phyloP scores from a whole-genome alignment of 73 alveolate species.

The Tetrahymena borealis region DNA sequence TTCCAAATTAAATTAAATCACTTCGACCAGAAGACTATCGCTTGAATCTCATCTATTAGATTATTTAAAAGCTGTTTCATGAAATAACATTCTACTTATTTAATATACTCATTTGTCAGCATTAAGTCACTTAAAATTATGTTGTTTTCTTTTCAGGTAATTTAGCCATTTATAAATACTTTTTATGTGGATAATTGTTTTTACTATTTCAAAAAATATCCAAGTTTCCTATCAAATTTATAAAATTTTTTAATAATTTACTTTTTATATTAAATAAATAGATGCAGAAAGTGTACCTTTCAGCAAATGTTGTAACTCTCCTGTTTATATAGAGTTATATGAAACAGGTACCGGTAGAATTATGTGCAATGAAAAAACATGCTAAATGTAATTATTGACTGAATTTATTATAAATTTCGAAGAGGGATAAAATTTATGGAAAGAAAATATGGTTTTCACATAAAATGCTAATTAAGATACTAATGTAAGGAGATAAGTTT shows the following conservation, averaged over 20 bases:
- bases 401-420: not conserved
- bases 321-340: not conserved
- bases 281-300: not conserved
- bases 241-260: too few relatives aligned
- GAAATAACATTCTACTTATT: not conserved
- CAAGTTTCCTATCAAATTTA: too few relatives aligned
- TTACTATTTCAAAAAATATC: too few relatives aligned
- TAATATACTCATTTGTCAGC: not conserved
- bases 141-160: not conserved
- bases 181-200: too few relatives aligned
- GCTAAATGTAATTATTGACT: not conserved
- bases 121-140: not conserved
- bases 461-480: not conserved
- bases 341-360: not conserved
- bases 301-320: not conserved
- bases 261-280: not conserved
- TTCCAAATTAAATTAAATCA: not conserved
- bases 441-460: not conserved
- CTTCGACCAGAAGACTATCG: not conserved
- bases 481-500: not conserved
- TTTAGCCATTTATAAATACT: too few relatives aligned
- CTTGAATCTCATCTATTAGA: not conserved
- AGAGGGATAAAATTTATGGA: not conserved
- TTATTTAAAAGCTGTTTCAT: not conserved
- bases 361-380: not conserved